Base-by-base conservation (phyloP, 1,284 basidiomycete species). In the Heterobasidion parviporum region DNA sequence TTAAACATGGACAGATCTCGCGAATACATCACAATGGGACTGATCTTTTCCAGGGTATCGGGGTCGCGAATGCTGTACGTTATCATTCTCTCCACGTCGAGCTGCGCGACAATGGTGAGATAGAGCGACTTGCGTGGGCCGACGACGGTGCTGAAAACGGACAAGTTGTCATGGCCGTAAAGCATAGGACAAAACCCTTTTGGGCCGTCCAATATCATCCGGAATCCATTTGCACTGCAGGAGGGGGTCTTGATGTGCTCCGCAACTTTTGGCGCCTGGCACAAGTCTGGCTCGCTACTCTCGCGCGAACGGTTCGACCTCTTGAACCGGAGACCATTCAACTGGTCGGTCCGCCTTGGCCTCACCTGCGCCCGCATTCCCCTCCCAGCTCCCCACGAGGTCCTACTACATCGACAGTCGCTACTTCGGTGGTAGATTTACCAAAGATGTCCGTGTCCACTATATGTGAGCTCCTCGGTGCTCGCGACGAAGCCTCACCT, bases 161-260 rank as follows among this genome's bases (percentile, higher is more conserved):
- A 4, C 70, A 61, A 44, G 82, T 89, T 16, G 71, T 86, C 18
- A 91, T 91, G 88, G 87, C 81, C 33, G 69, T 79, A 34, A 78
- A 75, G 61, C 93, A 95, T 67, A 74, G 64, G 48, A 68, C 64
- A 10, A 79, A 79, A 59, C 92, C 94, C 0, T 90, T 95, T 62
- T 95, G 89, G 84, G 93, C 92, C 3, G 94, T 98, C 2, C 95
- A 98, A 67, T 98, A 97, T 65, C 96, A 98, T 68, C 96, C 95
- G 1, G 95, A 96, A 70, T 91, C 85, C 8, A 80, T 83, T 2
- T 78, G 84, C 60, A 89, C 86, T 2, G 70, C 73, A 50, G 79
- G 76, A 2, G 84, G 83, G 9, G 88, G 87, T 1, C 62, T 76
- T 15, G 76, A 82, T 54, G 78, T 89, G n/a, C 60, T 90, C 49